Conservation (phyloP, 129 eudicot genomes). For the Pittosporum tobira region DNA sequence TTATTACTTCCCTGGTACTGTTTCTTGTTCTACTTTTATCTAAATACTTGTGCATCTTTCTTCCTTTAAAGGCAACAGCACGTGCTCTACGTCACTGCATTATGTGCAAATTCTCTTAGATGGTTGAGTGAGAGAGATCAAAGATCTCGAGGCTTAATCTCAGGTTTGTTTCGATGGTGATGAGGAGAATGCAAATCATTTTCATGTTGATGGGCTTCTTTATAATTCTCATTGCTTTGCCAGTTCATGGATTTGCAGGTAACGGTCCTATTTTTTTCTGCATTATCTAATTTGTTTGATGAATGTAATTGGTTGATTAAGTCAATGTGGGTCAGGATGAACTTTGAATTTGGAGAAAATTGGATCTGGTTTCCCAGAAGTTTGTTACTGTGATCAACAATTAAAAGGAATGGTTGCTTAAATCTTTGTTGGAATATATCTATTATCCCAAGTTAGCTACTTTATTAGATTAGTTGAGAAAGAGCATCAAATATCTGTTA, state of each 20-base stretch:
- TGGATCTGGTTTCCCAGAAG: not conserved
- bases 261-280: conserved; percentile 17
- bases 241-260: conserved; percentile 67
- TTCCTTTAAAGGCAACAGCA: conserved; percentile 1
- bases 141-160: conserved; percentile 14
- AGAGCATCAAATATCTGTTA: no score
- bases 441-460: no score
- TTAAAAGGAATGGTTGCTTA: not conserved
- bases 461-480: no score
- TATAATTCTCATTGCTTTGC: conserved; percentile 30
- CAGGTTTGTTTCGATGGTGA: conserved; percentile 16
- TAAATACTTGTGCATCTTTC: no score
- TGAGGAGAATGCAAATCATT: conserved; percentile 55
- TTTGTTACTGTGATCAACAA: conserved; percentile 2
- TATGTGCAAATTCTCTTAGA: not conserved
- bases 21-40: not conserved
- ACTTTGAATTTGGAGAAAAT: not conserved
- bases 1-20: conserved; percentile 4
- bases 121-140: conserved; percentile 19
- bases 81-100: not conserved
- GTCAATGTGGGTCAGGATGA: not conserved
- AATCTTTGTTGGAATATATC: no score
- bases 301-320: not conserved
- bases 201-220: conserved; percentile 30
- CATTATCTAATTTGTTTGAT: not conserved